A percentile compares a stretch with the other conserved stretches of the same genome.
phyloP scores from a whole-genome alignment of 1,139 yeast species.

The Zhuliangozyma parablackwelliae region DNA sequence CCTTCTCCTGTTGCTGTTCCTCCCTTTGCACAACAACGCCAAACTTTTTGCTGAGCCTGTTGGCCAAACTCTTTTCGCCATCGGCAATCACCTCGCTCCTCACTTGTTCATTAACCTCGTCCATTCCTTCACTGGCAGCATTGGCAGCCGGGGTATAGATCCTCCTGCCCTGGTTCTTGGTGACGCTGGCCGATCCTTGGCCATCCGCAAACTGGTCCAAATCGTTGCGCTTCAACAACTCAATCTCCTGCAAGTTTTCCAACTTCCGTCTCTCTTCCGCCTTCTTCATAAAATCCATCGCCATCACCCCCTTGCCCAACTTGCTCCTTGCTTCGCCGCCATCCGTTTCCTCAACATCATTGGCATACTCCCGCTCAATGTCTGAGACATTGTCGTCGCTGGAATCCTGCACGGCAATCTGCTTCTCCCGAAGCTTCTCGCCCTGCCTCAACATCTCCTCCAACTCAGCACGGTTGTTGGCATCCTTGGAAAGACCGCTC shows the following conservation, averaged over 20 bases:
- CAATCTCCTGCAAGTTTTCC: slow-evolving; percentile 51
- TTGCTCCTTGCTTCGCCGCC: slow-evolving; percentile 31
- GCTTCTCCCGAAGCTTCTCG: slow-evolving; percentile 68
- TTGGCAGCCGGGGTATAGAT: slow-evolving; percentile 71
- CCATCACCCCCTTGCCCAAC: slow-evolving; percentile 81
- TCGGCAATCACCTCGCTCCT: slow-evolving; percentile 54
- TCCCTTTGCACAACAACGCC: slow-evolving; percentile 10
- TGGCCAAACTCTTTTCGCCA: slow-evolving; percentile 43
- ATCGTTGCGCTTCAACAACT: slow-evolving; percentile 43
- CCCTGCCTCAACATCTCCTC: slow-evolving; percentile 93
- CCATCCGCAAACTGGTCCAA: slow-evolving; percentile 31
- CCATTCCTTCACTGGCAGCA: slow-evolving; percentile 37
- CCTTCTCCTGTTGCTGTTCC: slow-evolving; percentile 2
- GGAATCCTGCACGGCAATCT: slow-evolving; percentile 60
- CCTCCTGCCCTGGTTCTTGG: slow-evolving; percentile 74
- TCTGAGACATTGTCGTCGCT: slow-evolving; percentile 49
- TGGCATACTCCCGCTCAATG: slow-evolving; percentile 43
- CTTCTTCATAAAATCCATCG: slow-evolving; percentile 91
- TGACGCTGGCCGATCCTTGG: slow-evolving; percentile 40
- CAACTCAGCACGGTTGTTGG: slow-evolving; percentile 76
- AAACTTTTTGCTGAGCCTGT: slow-evolving; percentile 30
- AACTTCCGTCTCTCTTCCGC: slow-evolving; percentile 67
- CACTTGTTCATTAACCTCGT: slow-evolving; percentile 36
- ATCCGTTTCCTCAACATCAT: slow-evolving; percentile 29
- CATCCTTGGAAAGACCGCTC: slow-evolving; percentile 86